Percentiles rank a stretch among this genome's conserved stretches.
Conservation (phyloP, 352 stramenopile genomes). For the Globisporangium heterothallicum region DNA sequence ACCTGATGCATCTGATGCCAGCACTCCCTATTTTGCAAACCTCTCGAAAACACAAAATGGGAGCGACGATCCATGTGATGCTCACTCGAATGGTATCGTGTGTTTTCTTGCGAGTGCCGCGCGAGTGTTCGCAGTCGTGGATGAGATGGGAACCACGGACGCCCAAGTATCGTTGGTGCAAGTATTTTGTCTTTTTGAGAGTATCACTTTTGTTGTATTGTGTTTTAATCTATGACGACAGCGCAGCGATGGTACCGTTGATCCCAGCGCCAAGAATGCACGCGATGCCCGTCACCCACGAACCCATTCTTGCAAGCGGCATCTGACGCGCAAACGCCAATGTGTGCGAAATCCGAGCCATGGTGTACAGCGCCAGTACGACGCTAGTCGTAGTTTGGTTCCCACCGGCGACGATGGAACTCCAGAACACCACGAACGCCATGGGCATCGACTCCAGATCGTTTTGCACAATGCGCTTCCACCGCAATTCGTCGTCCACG, state of each 20-base stretch:
- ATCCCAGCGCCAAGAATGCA: conserved; percentile 10
- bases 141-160: no score
- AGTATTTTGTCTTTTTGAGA: no score
- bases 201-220: no score
- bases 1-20: no score
- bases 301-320: conserved; percentile 23
- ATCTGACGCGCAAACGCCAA: conserved; percentile 25
- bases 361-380: conserved; percentile 22
- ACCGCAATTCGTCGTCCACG: conserved; percentile 23
- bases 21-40: no score
- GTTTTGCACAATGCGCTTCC: conserved; percentile 32
- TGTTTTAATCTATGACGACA: neutral
- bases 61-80: no score
- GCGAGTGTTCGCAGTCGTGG: no score
- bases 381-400: conserved; percentile 12
- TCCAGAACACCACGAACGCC: conserved; percentile 17
- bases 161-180: no score
- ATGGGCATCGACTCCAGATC: conserved; percentile 36
- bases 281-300: conserved; percentile 17
- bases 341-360: conserved; percentile 25
- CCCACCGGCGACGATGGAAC: conserved; percentile 19
- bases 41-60: no score
- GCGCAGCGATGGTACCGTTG: conserved; percentile 10
- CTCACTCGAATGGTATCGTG: no score
- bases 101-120: no score